These are phyloP conservation scores for Euptelea pleiosperma DNA, from an alignment of 164 flowering plant genomes.

Conservation along the genomic window DNA sequence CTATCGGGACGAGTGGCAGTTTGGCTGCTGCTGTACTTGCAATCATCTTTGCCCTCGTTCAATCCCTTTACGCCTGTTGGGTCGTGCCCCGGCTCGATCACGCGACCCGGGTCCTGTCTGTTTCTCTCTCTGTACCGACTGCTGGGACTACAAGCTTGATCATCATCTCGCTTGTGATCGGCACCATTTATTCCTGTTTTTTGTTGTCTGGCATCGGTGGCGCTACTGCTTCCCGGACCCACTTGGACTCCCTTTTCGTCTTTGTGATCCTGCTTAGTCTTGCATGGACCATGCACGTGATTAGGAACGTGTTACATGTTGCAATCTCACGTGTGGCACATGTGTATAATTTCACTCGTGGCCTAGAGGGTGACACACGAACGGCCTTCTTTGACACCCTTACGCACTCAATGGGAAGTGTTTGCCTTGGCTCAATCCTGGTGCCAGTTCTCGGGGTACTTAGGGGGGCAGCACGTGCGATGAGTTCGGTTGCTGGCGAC, in stretches of 20 bases:
- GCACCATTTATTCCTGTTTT: conserved; percentile 28
- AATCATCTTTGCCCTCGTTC: conserved; percentile 32
- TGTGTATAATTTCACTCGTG: conserved; percentile 25
- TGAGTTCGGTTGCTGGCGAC: conserved; percentile 41
- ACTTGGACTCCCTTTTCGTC: conserved; percentile 30
- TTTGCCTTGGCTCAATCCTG: conserved; percentile 47
- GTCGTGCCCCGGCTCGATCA: conserved; percentile 31
- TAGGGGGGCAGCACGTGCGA: conserved; percentile 40
- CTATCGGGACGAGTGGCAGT: conserved; percentile 28
- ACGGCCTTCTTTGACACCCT: conserved; percentile 24
- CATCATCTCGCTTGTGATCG: conserved; percentile 12
- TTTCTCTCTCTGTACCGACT: conserved; percentile 28
- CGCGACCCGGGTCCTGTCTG: conserved; percentile 28
- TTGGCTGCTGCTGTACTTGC: conserved; percentile 26
- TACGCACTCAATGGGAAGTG: conserved; percentile 29
- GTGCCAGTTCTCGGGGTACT: conserved; percentile 40
- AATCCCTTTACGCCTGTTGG: conserved; percentile 56
- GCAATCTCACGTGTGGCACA: conserved; percentile 37
- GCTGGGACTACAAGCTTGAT: conserved; percentile 9
- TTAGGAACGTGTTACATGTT: conserved; percentile 36
- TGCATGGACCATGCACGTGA: conserved; percentile 51
- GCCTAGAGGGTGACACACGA: conserved; percentile 17
- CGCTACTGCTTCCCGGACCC: conserved; percentile 26
- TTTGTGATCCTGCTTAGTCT: conserved; percentile 38
- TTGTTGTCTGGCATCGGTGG: conserved; percentile 48